Evolutionary conservation across 495 filamentous ascomycete genomes (phyloP).

Genomic region (Penicillium malachiteum): DNA sequence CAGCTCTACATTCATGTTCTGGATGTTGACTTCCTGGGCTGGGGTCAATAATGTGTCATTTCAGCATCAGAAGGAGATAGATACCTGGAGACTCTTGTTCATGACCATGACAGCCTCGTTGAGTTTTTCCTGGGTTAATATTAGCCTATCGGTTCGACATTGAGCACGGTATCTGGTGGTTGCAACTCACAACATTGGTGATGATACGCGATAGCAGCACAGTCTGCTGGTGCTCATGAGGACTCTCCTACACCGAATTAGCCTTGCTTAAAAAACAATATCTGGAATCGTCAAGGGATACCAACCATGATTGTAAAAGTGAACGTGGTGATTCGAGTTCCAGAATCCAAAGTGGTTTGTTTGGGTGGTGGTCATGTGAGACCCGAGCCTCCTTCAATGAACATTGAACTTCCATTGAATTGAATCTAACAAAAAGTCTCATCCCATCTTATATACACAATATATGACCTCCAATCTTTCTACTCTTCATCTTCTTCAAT

Average conservation of each 20-base stretch:
- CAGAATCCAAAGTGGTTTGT: not conserved
- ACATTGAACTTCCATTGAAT: no score
- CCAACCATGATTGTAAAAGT: not conserved
- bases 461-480: not conserved
- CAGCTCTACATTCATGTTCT: slow-evolving; percentile 97
- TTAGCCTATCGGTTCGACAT: not conserved
- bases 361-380: slow-evolving; percentile 1
- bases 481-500: not conserved
- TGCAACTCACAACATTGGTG: slow-evolving; percentile 78
- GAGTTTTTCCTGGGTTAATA: slow-evolving; percentile 76
- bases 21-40: slow-evolving; percentile 86
- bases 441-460: slow-evolving; percentile 2
- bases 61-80: not conserved
- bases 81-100: slow-evolving; percentile 87
- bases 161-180: not conserved
- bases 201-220: slow-evolving; percentile 92
- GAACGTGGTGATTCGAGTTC: not conserved
- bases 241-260: slow-evolving; percentile 70
- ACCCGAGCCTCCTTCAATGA: not conserved
- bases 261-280: not conserved
- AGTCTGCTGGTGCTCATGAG: slow-evolving; percentile 96
- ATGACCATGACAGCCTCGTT: slow-evolving; percentile 91
- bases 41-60: not conserved
- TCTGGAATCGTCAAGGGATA: not conserved
- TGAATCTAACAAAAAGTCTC: no score